Percentiles rank a stretch among this genome's conserved stretches.
phyloP scores from a whole-genome alignment of 257 asterid species.

The Knoxia roxburghii region DNA sequence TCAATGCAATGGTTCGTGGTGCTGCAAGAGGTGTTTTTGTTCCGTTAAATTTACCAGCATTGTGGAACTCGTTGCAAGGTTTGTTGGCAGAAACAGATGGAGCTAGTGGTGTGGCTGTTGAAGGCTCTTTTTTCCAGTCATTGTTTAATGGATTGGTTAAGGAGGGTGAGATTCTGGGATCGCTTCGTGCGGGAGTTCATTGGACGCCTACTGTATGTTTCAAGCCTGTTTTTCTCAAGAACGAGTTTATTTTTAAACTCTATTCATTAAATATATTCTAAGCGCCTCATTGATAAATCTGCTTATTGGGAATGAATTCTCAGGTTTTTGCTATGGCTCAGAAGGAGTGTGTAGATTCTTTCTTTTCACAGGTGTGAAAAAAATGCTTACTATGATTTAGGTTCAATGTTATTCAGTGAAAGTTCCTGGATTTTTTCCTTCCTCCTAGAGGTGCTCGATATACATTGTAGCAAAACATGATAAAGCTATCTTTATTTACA shows the following conservation, averaged over 20 bases:
- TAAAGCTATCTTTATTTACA: not conserved
- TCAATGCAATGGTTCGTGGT: constrained; percentile 96
- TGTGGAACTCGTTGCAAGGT: constrained; percentile 84
- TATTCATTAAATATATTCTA: not conserved
- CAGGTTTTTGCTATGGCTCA: constrained; percentile 95
- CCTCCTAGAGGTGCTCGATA: not conserved
- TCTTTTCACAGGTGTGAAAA: constrained; percentile 77
- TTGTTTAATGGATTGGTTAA: constrained; percentile 82
- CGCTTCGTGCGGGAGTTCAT: constrained; percentile 96
- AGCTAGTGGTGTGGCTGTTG: constrained; percentile 75
- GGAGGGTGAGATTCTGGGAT: constrained; percentile 81
- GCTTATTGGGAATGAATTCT: constrained; percentile 12
- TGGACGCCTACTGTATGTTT: constrained; percentile 94
- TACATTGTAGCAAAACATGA: not conserved
- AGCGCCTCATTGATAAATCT: constrained; percentile 5
- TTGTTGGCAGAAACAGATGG: constrained; percentile 86
- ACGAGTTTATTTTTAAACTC: not conserved
- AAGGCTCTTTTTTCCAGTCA: constrained; percentile 91
- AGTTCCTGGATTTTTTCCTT: not conserved
- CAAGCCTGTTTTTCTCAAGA: constrained; percentile 15
- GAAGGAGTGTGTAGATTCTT: constrained; percentile 79
- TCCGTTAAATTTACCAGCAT: constrained; percentile 69
- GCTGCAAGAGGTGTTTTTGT: constrained; percentile 90
- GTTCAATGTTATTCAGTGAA: not conserved
- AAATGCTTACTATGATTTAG: constrained; percentile 3